These are phyloP conservation scores for Phragmites australis DNA, from an alignment of 176 grass and related monocot species.

Conservation along the genomic window DNA sequence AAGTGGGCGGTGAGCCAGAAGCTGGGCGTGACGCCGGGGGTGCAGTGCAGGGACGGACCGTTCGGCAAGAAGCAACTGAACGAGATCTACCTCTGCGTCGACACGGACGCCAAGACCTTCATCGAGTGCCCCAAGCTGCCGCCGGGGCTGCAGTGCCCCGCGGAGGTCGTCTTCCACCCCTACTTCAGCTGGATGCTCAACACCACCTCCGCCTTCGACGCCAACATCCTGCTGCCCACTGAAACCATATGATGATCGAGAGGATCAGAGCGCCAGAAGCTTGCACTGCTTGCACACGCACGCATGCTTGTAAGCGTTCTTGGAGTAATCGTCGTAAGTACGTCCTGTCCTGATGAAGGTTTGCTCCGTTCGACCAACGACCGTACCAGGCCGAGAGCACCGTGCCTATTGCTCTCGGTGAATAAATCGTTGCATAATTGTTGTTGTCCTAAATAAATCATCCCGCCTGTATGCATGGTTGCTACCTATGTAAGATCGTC, in stretches of 20 bases:
- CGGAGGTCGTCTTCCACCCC: constrained; percentile 34
- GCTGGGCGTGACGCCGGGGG: constrained; percentile 27
- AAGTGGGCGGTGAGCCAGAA: constrained; percentile 14
- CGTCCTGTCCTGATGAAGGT: no score
- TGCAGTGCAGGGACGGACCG: constrained; percentile 39
- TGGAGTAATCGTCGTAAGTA: no score
- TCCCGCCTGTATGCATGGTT: no score
- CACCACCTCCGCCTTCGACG: neutral
- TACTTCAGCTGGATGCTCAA: constrained; percentile 50
- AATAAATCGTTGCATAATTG: neutral
- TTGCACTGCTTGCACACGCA: no score
- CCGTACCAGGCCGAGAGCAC: neutral
- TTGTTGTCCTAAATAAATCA: neutral
- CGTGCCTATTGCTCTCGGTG: neutral
- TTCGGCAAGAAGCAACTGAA: constrained; percentile 43
- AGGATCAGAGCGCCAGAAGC: no score
- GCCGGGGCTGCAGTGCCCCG: constrained; percentile 16
- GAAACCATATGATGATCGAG: neutral
- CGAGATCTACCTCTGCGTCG: constrained; percentile 45
- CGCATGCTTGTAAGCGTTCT: no score
- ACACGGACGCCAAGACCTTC: constrained; percentile 35
- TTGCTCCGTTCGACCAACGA: neutral
- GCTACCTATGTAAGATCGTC: no score
- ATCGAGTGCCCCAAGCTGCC: constrained; percentile 49
- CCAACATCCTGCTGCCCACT: constrained; percentile 15